Conservation (phyloP, 2,329 filamentous ascomycete species). For the Zelopaecilomyces penicillatus region DNA sequence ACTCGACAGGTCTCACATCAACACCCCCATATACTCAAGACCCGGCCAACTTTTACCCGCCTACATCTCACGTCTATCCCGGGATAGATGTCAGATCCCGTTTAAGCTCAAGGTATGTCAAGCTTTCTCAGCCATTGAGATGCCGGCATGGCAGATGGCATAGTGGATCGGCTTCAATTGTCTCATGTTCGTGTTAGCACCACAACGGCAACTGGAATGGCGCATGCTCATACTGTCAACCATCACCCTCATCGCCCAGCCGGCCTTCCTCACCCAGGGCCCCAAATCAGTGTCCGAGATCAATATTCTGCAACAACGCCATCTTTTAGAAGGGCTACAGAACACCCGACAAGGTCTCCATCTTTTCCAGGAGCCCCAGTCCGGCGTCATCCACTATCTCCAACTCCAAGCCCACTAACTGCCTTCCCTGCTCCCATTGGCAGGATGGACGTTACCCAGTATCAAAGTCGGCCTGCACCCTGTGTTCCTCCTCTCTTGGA, state of each 20-base stretch:
- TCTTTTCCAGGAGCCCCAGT: constrained; percentile 36
- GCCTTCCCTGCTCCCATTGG: constrained; percentile 34
- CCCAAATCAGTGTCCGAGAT: constrained; percentile 42
- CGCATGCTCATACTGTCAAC: constrained; percentile 41
- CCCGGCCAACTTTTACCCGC: constrained; percentile 38
- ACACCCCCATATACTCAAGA: constrained; percentile 43
- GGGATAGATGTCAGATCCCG: constrained; percentile 46
- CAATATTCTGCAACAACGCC: constrained; percentile 45
- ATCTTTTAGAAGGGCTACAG: constrained; percentile 39
- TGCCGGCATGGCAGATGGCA: no score
- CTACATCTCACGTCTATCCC: constrained; percentile 36
- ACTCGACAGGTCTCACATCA: constrained; percentile 38
- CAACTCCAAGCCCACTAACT: constrained; percentile 41
- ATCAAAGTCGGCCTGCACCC: constrained; percentile 22
- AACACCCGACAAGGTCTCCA: constrained; percentile 44
- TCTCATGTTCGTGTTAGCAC: constrained; percentile 27
- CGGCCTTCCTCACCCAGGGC: constrained; percentile 42
- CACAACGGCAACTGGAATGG: constrained; percentile 46
- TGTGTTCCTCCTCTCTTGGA: constrained; percentile 46
- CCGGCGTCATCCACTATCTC: constrained; percentile 45
- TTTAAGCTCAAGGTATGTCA: constrained; percentile 46
- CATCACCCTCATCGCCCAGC: constrained; percentile 36
- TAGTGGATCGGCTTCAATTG: no score
- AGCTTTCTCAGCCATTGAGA: background rate
- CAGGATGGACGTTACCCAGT: constrained; percentile 42